Evolutionary conservation across 495 filamentous ascomycete genomes (phyloP), one percentile per base, ranked within the genome.

Genomic region (Penicillium ucsense): DNA sequence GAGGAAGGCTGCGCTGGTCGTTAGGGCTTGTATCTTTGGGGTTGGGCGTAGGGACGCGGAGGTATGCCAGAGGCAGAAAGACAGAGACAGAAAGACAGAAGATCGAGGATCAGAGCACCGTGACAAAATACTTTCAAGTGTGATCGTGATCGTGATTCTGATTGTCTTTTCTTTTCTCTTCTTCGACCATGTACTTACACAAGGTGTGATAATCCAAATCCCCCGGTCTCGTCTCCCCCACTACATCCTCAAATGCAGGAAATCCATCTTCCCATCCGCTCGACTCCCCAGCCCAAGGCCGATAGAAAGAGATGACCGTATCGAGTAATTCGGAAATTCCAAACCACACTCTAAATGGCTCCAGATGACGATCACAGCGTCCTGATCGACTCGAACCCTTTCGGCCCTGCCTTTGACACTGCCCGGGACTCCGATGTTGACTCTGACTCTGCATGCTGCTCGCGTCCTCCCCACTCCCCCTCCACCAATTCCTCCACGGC

Each of bases 221-320:
- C 5, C 46, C 32, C 11, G 50, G 51, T 7, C 57, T 41, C 39
- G 52, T 63, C 68, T 55, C 63, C 73, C 81, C 80, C 3, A 85
- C 74, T 46, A 87, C 71, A 41, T 83, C 78, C 64, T 89, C 84
- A 46, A 86, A 81, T 6, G 79, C 76, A 0, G 82, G 78, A 32
- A 84, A 77, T 10, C 79, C 76, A 33, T 71, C 61, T 64, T 79
- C 65, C 68, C 76, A 77, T 10, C 67, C 72, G 10, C 66, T 70
- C 4, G 73, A 71, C 28, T 65, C 63, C 28, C 63, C 63, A 29
- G 64, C 53, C 10, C 61, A 61, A 1, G 83, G 83, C 5, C 84
- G 72, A 52, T 89, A 89, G 43, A 84, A 73, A 9, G 72, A 74
- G 52, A 87, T 84, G 40, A 85, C 79, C 31, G 74, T 73, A 37